phyloP scores from a whole-genome alignment of 1,139 yeast species.

The Hansenula sp. region DNA sequence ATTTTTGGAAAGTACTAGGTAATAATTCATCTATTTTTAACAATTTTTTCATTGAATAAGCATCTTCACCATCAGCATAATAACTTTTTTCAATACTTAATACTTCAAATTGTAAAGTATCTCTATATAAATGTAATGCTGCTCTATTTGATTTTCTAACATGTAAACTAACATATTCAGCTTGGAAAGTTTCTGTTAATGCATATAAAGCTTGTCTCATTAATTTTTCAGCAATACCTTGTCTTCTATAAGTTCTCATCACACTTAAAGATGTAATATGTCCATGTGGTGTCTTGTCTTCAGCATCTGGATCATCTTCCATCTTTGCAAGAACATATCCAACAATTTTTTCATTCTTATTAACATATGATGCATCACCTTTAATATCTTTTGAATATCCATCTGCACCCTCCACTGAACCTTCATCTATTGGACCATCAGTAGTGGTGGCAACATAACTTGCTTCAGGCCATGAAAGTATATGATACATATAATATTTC shows the following conservation, averaged over 20 bases:
- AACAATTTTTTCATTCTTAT: constrained; percentile 70
- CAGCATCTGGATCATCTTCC: constrained; percentile 88
- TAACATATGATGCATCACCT: constrained; percentile 51
- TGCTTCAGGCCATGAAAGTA: constrained; percentile 96
- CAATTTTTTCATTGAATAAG: constrained; percentile 87
- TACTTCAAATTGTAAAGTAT: constrained; percentile 79
- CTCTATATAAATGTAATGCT: constrained; percentile 87
- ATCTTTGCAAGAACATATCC: constrained; percentile 95
- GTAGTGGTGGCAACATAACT: constrained; percentile 91
- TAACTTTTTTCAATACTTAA: constrained; percentile 78
- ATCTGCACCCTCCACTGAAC: constrained; percentile 25
- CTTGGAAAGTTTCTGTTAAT: constrained; percentile 76
- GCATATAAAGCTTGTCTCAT: constrained; percentile 85
- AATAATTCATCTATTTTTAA: constrained; percentile 54
- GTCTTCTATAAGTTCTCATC: constrained; percentile 90
- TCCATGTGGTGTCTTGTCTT: constrained; percentile 75
- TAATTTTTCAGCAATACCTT: constrained; percentile 91
- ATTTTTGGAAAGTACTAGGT: constrained; percentile 50
- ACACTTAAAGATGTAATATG: constrained; percentile 93
- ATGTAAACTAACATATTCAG: constrained; percentile 83
- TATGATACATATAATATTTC: constrained; percentile 91
- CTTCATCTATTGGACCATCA: constrained; percentile 28
- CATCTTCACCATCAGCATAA: constrained; percentile 97
- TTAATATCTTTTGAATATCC: constrained; percentile 22
- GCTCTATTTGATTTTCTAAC: constrained; percentile 94